Base-by-base conservation (phyloP, 108 stramenopile species). In the Stephanodiscus minutulus region DNA sequence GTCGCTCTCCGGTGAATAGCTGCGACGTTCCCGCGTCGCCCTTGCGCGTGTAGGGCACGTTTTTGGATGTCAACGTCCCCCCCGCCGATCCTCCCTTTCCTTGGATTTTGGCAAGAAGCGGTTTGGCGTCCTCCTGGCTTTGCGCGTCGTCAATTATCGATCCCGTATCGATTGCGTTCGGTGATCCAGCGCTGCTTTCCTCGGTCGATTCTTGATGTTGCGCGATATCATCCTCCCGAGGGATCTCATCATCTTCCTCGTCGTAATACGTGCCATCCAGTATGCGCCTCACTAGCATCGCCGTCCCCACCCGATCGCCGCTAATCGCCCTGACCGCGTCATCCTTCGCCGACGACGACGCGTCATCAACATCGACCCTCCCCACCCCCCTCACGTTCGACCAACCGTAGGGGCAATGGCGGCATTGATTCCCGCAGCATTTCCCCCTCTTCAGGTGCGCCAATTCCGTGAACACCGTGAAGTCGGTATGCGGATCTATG, bases 351-450 rank as follows among this genome's bases (percentile, higher is more conserved):
- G 57, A 28, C 8, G 48, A 49, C 35, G 35, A 39, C n/a, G 24
- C 25, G 15, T 58, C 57, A n/a, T 36, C 35, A 3, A 58, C 3
- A n/a, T n/a, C n/a, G n/a, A n/a, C 20, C 57, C 57, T 58, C 57
- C 47, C 64, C 35, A 60, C 37, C n/a, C 50, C 58, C 27, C 31
- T 72, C 11, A 96, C 96, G 70, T 91, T 88, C 37, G 81, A 83
- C 81, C 88, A 93, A 15, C 95, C 96, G 54, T 85, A 97, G 9
- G 95, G 96, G 80, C 97, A 97, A 77, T 97, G 97, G 7, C 97
- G 82, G 85, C 97, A 98, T 29, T 83, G 84, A 39, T 87, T 90
- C 9, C 97, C 97, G 80, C 97, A 98, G 74, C 97, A 98, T 61
- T 76, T 92, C 5, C 96, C 97, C 47, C 96, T 85, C 53, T 82